A percentile compares a stretch with the other conserved stretches of the same genome.
These are phyloP conservation scores for Trypanosoma mega DNA, from an alignment of 208 protist genomes.

Conservation along the genomic window DNA sequence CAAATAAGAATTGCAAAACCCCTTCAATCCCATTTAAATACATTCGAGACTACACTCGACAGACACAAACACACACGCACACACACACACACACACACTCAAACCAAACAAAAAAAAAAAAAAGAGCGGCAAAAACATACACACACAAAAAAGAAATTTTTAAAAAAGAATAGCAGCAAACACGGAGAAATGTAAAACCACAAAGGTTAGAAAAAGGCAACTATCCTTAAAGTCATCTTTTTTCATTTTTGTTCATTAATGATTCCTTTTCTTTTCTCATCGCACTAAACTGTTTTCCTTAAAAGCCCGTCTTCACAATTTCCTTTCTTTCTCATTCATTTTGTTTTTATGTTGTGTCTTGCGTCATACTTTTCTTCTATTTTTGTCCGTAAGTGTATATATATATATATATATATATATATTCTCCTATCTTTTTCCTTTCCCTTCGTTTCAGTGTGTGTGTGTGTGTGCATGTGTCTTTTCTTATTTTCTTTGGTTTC, in stretches of 20 bases:
- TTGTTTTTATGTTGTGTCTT: not conserved
- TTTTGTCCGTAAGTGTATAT: not conserved
- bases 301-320: too few relatives aligned
- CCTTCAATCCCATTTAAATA: not conserved
- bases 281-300: conserved; percentile 7
- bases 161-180: too few relatives aligned
- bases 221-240: not conserved
- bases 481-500: conserved; percentile 20
- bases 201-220: too few relatives aligned
- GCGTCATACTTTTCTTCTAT: not conserved
- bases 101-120: not conserved
- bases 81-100: not conserved
- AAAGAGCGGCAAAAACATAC: not conserved
- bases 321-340: not conserved
- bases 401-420: conserved; percentile 1
- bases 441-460: conserved; percentile 5
- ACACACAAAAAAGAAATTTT: conserved; percentile 7
- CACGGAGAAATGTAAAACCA: too few relatives aligned
- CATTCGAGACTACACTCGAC: not conserved
- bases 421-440: conserved; percentile 4
- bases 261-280: conserved; percentile 8
- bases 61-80: conserved; percentile 15
- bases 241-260: not conserved
- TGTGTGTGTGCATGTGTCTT: conserved; percentile 7
- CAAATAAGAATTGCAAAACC: not conserved